Evolutionary conservation across 208 protist genomes (phyloP).

Genomic region (Trypanosoma platydactyli): DNA sequence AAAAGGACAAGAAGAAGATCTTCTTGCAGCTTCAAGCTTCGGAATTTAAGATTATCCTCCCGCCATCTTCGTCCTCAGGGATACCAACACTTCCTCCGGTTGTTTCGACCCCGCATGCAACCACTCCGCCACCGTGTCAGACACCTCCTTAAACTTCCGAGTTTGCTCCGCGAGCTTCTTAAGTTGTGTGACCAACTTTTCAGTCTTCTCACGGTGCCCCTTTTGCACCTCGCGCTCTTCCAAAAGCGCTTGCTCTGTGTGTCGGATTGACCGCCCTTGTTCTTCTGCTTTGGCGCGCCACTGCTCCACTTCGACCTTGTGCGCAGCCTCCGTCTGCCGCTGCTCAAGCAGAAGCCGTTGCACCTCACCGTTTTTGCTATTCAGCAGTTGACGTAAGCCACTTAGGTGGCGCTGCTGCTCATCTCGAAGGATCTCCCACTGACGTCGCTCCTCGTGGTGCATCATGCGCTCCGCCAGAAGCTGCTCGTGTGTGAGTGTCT

Average conservation of each 20-base stretch:
- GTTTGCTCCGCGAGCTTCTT: conserved; percentile 58
- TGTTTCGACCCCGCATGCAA: conserved; percentile 25
- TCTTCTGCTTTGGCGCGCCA: conserved; percentile 52
- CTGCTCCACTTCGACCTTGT: conserved; percentile 42
- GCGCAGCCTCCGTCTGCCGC: conserved; percentile 40
- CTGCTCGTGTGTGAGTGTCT: neutral
- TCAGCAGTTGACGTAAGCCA: conserved; percentile 55
- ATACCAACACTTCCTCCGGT: conserved; percentile 54
- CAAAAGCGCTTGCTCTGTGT: conserved; percentile 32
- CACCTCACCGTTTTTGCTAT: conserved; percentile 60
- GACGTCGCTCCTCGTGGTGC: conserved; percentile 4
- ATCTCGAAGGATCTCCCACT: conserved; percentile 10
- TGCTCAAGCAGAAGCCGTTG: conserved; percentile 46
- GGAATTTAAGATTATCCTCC: neutral
- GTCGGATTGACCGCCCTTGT: conserved; percentile 45
- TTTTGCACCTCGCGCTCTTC: conserved; percentile 38
- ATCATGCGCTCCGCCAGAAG: conserved; percentile 7
- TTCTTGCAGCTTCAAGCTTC: neutral
- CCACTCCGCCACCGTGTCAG: conserved; percentile 30
- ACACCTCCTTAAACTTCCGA: conserved; percentile 41
- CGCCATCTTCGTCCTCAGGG: conserved; percentile 29
- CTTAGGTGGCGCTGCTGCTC: conserved; percentile 44
- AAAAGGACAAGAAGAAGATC: neutral
- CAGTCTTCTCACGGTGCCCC: conserved; percentile 44
- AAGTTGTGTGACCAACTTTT: conserved; percentile 35